Conservation (phyloP, 2,329 filamentous ascomycete species). For the Pestalotiopsis sp. region DNA sequence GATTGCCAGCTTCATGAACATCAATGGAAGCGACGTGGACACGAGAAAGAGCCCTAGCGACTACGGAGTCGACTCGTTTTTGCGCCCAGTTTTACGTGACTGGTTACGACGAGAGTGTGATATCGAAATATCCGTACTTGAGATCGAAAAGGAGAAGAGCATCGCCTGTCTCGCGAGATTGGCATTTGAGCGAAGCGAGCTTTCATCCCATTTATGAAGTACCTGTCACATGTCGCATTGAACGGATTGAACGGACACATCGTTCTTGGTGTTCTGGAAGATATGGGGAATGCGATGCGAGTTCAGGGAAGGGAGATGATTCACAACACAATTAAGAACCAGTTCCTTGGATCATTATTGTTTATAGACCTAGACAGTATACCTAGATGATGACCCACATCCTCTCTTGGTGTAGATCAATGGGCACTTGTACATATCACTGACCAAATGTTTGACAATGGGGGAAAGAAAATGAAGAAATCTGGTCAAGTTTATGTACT, state of each 20-base stretch:
- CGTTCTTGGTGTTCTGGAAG: no score
- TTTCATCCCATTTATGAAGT: background rate
- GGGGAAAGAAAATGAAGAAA: no score
- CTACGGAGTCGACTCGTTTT: conserved; percentile 56
- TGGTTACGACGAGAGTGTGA: conserved; percentile 50
- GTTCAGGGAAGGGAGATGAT: no score
- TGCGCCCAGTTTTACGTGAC: conserved; percentile 54
- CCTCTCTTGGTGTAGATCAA: no score
- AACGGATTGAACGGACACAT: background rate
- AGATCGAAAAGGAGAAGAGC: conserved; percentile 47
- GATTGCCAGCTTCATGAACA: conserved; percentile 47
- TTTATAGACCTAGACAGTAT: no score
- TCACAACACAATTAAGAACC: no score
- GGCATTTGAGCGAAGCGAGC: conserved; percentile 32
- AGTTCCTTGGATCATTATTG: no score
- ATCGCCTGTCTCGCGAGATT: conserved; percentile 38
- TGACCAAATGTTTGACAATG: no score
- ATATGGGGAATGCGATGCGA: no score
- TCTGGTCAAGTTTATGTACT: no score
- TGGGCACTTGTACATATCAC: no score
- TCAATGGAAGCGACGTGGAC: conserved; percentile 48
- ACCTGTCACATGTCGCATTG: background rate
- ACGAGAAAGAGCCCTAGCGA: conserved; percentile 39
- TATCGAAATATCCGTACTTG: conserved; percentile 49
- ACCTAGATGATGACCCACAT: no score